phyloP scores from a whole-genome alignment of 192 early-diverging fungal species.

The Chytriomyces sp. region DNA sequence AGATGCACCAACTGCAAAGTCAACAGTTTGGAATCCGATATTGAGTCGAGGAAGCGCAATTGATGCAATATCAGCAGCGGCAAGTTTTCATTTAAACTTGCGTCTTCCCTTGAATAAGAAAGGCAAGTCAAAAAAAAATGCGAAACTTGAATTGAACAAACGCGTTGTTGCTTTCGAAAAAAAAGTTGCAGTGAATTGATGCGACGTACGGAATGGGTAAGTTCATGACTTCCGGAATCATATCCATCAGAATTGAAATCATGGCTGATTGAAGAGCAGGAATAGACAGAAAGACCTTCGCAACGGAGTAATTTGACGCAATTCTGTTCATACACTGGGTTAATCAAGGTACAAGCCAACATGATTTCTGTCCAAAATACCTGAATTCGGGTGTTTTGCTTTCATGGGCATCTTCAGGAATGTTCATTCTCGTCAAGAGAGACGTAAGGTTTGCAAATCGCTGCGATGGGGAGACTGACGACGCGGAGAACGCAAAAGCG shows the following conservation, averaged over 20 bases:
- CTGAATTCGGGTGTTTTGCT: neutral
- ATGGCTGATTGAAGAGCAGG: conserved; percentile 7
- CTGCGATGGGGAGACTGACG: neutral
- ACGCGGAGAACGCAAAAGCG: neutral
- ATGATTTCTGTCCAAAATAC: neutral
- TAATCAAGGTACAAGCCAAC: neutral
- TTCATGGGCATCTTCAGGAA: neutral
- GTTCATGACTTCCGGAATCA: conserved; percentile 13
- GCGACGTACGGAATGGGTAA: neutral
- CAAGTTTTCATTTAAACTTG: conserved; percentile 21
- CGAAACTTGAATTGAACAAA: no score
- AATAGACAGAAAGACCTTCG: conserved; percentile 27
- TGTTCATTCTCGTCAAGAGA: neutral
- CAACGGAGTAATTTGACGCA: conserved; percentile 19
- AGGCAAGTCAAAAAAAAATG: neutral
- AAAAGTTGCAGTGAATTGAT: conserved; percentile 4
- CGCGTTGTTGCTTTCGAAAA: neutral
- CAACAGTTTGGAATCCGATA: conserved; percentile 13
- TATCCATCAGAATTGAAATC: conserved; percentile 9
- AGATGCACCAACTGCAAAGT: conserved; percentile 17
- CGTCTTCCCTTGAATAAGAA: conserved; percentile 3
- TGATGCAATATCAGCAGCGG: conserved; percentile 28
- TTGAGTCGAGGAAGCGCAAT: conserved; percentile 23
- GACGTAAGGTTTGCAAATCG: neutral
- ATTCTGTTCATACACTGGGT: neutral